phyloP scores from a whole-genome alignment of 1,139 yeast species.

The Pneumocystis wakefieldiae region DNA sequence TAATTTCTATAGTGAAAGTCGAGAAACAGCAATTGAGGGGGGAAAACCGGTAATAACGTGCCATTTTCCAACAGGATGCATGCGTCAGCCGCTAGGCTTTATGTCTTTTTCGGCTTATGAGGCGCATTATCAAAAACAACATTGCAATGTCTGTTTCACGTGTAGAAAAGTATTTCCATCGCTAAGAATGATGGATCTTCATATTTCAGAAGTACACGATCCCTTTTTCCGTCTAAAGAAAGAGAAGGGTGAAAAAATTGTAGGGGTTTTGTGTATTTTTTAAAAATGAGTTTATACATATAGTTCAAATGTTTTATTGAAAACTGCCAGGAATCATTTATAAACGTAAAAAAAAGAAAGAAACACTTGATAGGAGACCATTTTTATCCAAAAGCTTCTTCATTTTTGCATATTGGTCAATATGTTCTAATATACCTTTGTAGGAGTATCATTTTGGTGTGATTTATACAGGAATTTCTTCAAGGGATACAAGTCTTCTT shows the following conservation, averaged over 20 bases:
- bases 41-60: neutral
- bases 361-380: conserved; percentile 38
- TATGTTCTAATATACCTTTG: neutral
- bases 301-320: conserved; percentile 29
- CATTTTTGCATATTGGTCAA: conserved; percentile 18
- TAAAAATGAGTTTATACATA: neutral
- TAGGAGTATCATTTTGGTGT: neutral
- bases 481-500: neutral
- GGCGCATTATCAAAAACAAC: conserved; percentile 14
- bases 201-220: conserved; percentile 40
- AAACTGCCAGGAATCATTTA: conserved; percentile 26
- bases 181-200: conserved; percentile 30
- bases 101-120: neutral
- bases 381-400: conserved; percentile 33
- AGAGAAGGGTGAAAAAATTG: conserved; percentile 26
- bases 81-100: neutral
- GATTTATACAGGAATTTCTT: neutral
- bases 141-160: conserved; percentile 25
- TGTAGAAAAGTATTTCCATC: conserved; percentile 35
- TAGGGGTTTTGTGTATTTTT: neutral
- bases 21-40: neutral
- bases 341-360: conserved; percentile 28
- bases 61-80: neutral
- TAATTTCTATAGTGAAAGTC: neutral
- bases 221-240: conserved; percentile 30